Base-by-base conservation (phyloP, 2,329 filamentous ascomycete species). In the Aspergillus pseudoglaucus region DNA sequence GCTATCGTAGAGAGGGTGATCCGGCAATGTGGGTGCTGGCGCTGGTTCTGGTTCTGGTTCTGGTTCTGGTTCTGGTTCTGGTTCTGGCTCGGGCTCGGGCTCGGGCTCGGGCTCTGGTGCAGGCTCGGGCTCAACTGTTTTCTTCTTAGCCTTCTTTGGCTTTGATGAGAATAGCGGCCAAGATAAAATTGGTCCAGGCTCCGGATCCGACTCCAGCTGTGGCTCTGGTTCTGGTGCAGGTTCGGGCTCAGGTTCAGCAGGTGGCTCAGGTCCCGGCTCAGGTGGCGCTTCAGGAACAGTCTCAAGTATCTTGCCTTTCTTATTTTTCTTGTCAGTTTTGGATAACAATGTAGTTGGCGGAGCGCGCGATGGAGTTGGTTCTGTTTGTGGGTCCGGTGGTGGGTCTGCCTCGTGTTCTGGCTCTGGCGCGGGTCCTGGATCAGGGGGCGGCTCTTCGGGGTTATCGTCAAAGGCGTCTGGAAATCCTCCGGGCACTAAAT, bases 401-500 rank as follows among this genome's bases (percentile, higher is more conserved):
- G 49, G 52, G 33, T 53, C 51, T 20, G 37, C 17, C 62, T 65
- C 50, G 66, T 67, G 50, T 68, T 68, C 51, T 65, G 68, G 58
- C 67, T 73, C 40, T 52, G 61, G 50, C 44, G 53, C 54, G 27
- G 56, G 58, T 55, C 56, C 27, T 30, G 44, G 52, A 14, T 47
- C 54, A 9, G 51, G 50, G n/a, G 51, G 53, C 9, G 42, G 68
- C 3, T 55, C 53, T n/a, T 55, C 50, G 33, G 52, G 61, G 33
- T 76, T 72, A 53, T 74, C 74, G 32, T 75, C 74, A 53, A 77
- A 65, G 9, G 59, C 75, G 42, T 71, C 69, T 20, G 81, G 81
- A 60, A 84, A 84, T 51, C 77, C 78, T 47, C 81, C 81, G 38
- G 81, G 80, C 5, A 81, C 68, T 25, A 65, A 63, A 46, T 72